A percentile compares a stretch with the other conserved stretches of the same genome.
phyloP scores from a whole-genome alignment of 257 asterid species.

The Solanum arcanum region DNA sequence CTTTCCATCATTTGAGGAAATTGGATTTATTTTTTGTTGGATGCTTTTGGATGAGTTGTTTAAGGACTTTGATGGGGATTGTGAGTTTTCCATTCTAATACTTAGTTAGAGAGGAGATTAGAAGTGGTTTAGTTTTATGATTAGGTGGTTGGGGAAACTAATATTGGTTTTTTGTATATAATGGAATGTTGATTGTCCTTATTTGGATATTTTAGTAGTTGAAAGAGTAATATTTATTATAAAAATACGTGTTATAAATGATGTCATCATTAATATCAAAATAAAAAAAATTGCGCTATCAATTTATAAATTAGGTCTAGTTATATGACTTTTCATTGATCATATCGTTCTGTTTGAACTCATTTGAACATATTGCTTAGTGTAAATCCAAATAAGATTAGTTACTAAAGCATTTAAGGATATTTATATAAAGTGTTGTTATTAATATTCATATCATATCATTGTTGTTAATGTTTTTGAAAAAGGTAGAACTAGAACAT shows the following conservation, averaged over 20 bases:
- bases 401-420: too few species aligned
- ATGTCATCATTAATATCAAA: not conserved
- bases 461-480: too few species aligned
- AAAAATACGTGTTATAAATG: not conserved
- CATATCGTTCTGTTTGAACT: too few species aligned
- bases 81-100: conserved; percentile 5
- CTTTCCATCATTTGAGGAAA: not conserved
- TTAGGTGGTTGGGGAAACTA: not conserved
- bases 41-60: not conserved
- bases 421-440: too few species aligned
- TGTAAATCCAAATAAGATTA: too few species aligned
- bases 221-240: not conserved
- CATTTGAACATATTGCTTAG: too few species aligned
- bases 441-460: too few species aligned
- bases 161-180: not conserved
- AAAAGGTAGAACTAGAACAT: too few species aligned
- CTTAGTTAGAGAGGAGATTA: not conserved
- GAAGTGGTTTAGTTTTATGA: not conserved
- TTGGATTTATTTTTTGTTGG: not conserved
- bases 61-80: conserved; percentile 1
- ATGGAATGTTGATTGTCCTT: not conserved
- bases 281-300: not conserved
- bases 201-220: not conserved
- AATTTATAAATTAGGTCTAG: not conserved
- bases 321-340: not conserved